Conservation (phyloP, 78 protist genomes). For the Blattamonas nauphoetae region DNA sequence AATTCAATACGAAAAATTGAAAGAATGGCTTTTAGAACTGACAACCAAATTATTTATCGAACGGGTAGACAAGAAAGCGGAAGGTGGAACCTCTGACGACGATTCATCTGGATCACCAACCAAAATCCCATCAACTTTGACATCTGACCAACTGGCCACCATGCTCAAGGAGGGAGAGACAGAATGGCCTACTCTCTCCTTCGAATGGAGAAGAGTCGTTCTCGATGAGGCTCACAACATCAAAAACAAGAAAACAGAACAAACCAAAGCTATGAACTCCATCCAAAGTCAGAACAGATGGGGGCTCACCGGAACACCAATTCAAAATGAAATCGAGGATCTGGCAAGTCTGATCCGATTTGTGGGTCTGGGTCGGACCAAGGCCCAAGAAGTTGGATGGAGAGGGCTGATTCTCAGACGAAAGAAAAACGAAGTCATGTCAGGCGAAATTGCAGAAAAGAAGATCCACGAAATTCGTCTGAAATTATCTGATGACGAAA, state of each 20-base stretch:
- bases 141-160: neutral
- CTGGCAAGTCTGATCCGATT: conserved; percentile 22
- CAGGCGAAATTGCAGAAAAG: neutral
- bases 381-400: neutral
- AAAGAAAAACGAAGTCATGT: neutral
- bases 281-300: conserved; percentile 13
- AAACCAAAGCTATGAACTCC: conserved; percentile 13
- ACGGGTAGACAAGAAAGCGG: neutral
- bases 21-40: neutral
- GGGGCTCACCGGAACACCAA: conserved; percentile 53
- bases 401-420: neutral
- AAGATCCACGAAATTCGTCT: neutral
- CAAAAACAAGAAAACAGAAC: conserved; percentile 27
- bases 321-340: conserved; percentile 39
- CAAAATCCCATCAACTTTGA: neutral
- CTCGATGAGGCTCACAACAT: conserved; percentile 52
- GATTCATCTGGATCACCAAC: neutral
- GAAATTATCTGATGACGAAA: neutral
- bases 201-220: conserved; percentile 35
- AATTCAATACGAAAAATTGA: neutral
- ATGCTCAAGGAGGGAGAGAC: neutral
- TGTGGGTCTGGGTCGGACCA: neutral
- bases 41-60: neutral
- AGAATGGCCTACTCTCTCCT: neutral
- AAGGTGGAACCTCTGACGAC: neutral